A percentile compares a stretch with the other conserved stretches of the same genome.
Evolutionary conservation across 1,139 yeast genomes (phyloP).

Genomic region (Yamadazyma buinensis): DNA sequence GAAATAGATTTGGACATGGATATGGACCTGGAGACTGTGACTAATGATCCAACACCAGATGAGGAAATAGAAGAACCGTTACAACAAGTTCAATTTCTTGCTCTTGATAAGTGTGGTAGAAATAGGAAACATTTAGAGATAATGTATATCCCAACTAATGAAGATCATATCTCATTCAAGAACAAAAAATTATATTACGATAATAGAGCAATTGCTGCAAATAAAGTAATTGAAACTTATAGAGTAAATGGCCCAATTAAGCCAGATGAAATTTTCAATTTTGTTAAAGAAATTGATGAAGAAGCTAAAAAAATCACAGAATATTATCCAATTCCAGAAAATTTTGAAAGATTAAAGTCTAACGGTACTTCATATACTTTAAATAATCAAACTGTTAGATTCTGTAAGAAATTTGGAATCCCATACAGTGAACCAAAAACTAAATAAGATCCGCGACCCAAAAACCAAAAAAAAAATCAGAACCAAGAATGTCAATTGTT

Average conservation of each 20-base stretch:
- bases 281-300: slow-evolving; percentile 16
- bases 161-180: slow-evolving; percentile 10
- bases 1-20: slow-evolving; percentile 25
- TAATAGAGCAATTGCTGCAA: slow-evolving; percentile 46
- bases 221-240: slow-evolving; percentile 35
- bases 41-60: slow-evolving; percentile 1
- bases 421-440: slow-evolving; percentile 5
- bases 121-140: slow-evolving; percentile 12
- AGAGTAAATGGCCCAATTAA: not conserved
- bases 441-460: not conserved
- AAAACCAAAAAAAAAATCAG: not conserved
- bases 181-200: slow-evolving; percentile 31
- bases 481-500: slow-evolving; percentile 19
- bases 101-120: slow-evolving; percentile 71
- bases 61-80: not conserved
- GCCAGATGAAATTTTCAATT: slow-evolving; percentile 1
- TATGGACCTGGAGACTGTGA: slow-evolving; percentile 19
- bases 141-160: slow-evolving; percentile 7
- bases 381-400: slow-evolving; percentile 34
- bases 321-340: slow-evolving; percentile 19
- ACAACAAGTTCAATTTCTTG: slow-evolving; percentile 57
- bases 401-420: slow-evolving; percentile 23
- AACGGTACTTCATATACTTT: slow-evolving; percentile 29
- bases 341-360: slow-evolving; percentile 19
- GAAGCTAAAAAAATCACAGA: slow-evolving; percentile 17